Evolutionary conservation across 1,139 yeast species (phyloP), one percentile per base, ranked within the genome.

Genomic region (Kodamaea derodonti): DNA sequence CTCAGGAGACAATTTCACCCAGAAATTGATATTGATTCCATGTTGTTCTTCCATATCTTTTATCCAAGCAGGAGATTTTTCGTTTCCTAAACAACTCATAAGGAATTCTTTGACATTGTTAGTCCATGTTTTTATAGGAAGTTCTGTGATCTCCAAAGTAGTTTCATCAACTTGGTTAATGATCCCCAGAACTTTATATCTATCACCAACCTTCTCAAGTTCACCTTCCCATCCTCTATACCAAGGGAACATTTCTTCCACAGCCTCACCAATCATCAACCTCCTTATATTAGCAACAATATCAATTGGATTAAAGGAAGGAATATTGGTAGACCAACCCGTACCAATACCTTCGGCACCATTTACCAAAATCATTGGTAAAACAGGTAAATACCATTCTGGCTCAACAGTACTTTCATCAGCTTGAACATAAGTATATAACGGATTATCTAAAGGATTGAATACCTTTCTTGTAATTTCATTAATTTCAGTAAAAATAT

Each of bases 291-390:
- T 92, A 2, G 61, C 66, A 18, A 87, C 88, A 42, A 94, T 69
- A 54, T 92, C 98, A 17, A 59, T 53, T 0, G 99, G 99, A 54
- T 92, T 88, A 60, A 76, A 92, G 29, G 85, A 79, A 2, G 98
- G 99, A 44, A 94, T 84, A 42, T 78, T 80, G 1, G 98, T 88
- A 42, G 96, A 86, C 97, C 98, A 94, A 48, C 98, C 99, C 33
- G 98, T 90, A 46, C 99, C 99, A 58, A 94, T 94, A 64, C 99
- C 99, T 62, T 94, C 98, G 8, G 94, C 74, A 38, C 99, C 99
- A 56, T 94, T 94, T 6, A 94, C 95, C 42, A 94, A 69, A 22
- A 92, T 57, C 88, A 88, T 86, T 4, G 99, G 99, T 33, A 94
- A 51, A 16, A 94, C 80, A 1, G 99, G 99, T 24, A 86, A 68